Evolutionary conservation across 306 rosid species (phyloP), one percentile per base, ranked within the genome.

Genomic region (Herpetospermum pedunculosum): DNA sequence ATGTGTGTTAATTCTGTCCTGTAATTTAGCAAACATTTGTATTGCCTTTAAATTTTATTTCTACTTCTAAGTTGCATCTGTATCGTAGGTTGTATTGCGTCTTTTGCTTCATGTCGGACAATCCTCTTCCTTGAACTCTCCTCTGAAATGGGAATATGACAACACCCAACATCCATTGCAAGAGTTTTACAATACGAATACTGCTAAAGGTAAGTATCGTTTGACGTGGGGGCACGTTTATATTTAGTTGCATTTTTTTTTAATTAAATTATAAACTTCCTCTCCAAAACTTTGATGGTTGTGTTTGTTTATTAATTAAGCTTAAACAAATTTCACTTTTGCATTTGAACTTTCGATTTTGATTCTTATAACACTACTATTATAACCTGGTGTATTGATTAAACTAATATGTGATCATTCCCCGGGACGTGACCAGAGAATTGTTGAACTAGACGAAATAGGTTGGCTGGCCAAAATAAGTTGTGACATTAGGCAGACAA

Each of bases 41-140:
- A 63, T 35, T 63, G 5, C 9, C 14, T 30, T 7, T 35, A 62
- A 37, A 4, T 34, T 62, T 62, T 9, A 18, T n/a, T 3, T 65
- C 32, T 64, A 11, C 48, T 55, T 26, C 26, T 55, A 6, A 38
- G 67, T n/a, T 72, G 71, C 28, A 7, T 37, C 38, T 5, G 13
- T 12, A 59, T 76, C 69, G 72, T 77, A 94, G 98, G 96, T 74
- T 77, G 86, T 85, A 65, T 53, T 89, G 75, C 84, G 58, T 72
- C 86, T 91, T 85, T 88, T 69, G 72, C 95, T 85, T 76, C 83
- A 19, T 49, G 72, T 94, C 75, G 99, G 97, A 79, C 90, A 88
- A 47, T 28, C 80, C 76, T 84, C 89, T 82, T 77, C 75, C 70
- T 58, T 72, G 58, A 84, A 91, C 81, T 53, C 94, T 47, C 73